Evolutionary conservation across 495 filamentous ascomycete species (phyloP).

Genomic region (Hyaloscypha variabilis): DNA sequence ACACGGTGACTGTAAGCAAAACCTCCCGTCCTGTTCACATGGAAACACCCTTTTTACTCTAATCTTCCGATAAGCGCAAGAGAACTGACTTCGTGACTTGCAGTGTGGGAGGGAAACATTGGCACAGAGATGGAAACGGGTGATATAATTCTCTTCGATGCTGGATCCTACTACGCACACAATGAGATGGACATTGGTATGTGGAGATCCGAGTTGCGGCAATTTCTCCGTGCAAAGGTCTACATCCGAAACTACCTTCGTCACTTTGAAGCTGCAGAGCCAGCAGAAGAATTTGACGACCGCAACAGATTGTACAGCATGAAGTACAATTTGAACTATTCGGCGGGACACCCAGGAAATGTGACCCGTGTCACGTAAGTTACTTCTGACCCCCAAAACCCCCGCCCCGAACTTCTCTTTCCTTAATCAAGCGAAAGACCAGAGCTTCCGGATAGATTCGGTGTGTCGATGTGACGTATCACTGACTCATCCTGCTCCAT

Average conservation of each 20-base stretch:
- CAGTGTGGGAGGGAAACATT: constrained; percentile 43
- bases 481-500: too few species aligned
- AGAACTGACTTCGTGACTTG: too few species aligned
- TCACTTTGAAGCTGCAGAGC: constrained; percentile 28
- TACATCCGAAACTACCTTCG: constrained; percentile 32
- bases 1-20: constrained; percentile 41
- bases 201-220: constrained; percentile 29
- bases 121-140: constrained; percentile 39
- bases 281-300: constrained; percentile 37
- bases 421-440: too few species aligned
- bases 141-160: constrained; percentile 46
- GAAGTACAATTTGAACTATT: constrained; percentile 36
- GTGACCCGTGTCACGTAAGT: too few species aligned
- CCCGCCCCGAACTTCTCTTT: too few species aligned
- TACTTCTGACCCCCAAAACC: too few species aligned
- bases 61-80: too few species aligned
- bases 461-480: too few species aligned
- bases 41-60: too few species aligned
- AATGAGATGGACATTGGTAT: constrained; percentile 49
- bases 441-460: too few species aligned
- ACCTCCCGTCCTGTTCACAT: too few species aligned
- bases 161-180: constrained; percentile 50
- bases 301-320: constrained; percentile 40
- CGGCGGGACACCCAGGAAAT: constrained; percentile 40
- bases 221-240: not conserved